Evolutionary conservation across 2,329 filamentous ascomycete genomes (phyloP).

Genomic region (Celoporthe dispersa): DNA sequence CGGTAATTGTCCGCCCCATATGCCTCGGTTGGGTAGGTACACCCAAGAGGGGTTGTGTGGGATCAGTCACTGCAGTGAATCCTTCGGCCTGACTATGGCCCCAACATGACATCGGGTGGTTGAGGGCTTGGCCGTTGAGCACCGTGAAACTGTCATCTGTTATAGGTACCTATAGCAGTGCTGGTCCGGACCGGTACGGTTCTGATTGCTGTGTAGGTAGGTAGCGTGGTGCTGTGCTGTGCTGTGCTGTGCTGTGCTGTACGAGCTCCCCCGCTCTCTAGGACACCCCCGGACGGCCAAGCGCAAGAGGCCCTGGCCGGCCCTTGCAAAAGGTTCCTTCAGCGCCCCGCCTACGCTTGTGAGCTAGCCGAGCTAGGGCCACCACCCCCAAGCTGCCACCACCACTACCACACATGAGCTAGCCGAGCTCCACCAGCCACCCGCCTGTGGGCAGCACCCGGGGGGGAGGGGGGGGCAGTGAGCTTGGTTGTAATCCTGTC

Average conservation of each 20-base stretch:
- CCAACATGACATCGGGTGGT: background rate
- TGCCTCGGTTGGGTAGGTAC: background rate
- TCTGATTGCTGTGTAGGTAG: background rate
- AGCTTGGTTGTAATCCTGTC: background rate
- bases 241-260: background rate
- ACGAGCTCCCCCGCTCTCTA: background rate
- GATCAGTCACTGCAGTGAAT: background rate
- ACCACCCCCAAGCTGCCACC: background rate
- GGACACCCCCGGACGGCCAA: background rate
- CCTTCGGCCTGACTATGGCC: background rate
- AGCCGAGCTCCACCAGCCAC: constrained; percentile 1
- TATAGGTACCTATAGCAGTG: background rate
- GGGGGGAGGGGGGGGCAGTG: background rate
- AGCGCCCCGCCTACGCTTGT: background rate
- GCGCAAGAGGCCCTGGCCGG: background rate
- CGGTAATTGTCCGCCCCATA: background rate
- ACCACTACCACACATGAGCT: background rate
- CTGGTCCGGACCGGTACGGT: too few species aligned
- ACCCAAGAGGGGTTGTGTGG: background rate
- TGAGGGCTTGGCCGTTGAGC: background rate
- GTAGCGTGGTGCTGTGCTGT: background rate
- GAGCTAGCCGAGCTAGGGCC: background rate
- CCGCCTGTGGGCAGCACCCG: background rate
- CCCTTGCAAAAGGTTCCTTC: background rate
- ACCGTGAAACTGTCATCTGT: background rate